Evolutionary conservation across 495 filamentous ascomycete species (phyloP).

Genomic region (Aspergillus steynii): DNA sequence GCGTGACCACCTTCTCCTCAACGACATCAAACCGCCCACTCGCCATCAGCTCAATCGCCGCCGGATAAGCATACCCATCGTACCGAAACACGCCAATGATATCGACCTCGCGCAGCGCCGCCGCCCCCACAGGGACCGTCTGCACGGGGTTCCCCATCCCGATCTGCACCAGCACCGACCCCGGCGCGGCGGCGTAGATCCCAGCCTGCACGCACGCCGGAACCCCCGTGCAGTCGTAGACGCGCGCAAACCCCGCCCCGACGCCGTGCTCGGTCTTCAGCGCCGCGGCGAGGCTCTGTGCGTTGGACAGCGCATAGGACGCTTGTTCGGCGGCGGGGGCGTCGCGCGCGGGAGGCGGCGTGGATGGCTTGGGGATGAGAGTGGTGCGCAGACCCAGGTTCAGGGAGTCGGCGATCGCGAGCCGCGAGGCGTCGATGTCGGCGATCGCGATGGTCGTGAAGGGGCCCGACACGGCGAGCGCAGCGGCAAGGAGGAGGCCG

Average conservation of each 20-base stretch:
- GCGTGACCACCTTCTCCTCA: slow-evolving; percentile 69
- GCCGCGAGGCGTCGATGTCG: slow-evolving; percentile 72
- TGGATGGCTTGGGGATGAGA: slow-evolving; percentile 54
- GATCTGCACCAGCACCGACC: slow-evolving; percentile 82
- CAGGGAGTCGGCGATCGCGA: slow-evolving; percentile 70
- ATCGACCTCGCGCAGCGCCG: slow-evolving; percentile 85
- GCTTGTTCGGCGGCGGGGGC: slow-evolving; percentile 45
- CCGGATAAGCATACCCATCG: slow-evolving; percentile 74
- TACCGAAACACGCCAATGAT: slow-evolving; percentile 92
- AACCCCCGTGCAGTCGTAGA: slow-evolving; percentile 92
- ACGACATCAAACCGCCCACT: slow-evolving; percentile 56
- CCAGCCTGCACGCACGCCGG: slow-evolving; percentile 82
- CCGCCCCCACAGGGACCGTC: slow-evolving; percentile 80
- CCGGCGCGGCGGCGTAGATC: slow-evolving; percentile 78
- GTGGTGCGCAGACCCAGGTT: slow-evolving; percentile 63
- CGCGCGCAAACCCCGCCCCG: slow-evolving; percentile 68
- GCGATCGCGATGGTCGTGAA: slow-evolving; percentile 75
- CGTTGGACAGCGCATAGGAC: slow-evolving; percentile 37
- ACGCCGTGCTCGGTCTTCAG: slow-evolving; percentile 45
- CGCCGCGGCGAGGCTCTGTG: slow-evolving; percentile 44
- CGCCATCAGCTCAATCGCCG: slow-evolving; percentile 72
- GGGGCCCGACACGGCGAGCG: slow-evolving; percentile 60
- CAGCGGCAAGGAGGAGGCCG: slow-evolving; percentile 67
- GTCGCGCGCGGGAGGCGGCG: slow-evolving; percentile 34
- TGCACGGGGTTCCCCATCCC: slow-evolving; percentile 94